Base-by-base conservation (phyloP, 352 stramenopile species). In the Phytopythium kandeliae region DNA sequence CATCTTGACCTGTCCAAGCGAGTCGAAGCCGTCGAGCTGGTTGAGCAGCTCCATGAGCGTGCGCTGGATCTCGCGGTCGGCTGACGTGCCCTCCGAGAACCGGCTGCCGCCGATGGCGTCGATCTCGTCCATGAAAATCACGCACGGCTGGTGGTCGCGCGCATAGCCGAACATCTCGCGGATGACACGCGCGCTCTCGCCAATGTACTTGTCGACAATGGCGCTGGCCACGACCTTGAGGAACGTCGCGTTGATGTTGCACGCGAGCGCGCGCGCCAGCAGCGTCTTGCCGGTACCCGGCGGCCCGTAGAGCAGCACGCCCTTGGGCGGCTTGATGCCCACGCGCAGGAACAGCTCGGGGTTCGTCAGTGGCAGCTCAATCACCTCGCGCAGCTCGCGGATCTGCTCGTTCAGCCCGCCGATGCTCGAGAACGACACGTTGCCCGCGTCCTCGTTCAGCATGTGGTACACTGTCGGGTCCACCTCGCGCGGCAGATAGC, bases 101-200 rank as follows among this genome's bases (percentile, higher is more conserved):
- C 97, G 93, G 45, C 86, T 97, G 58, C 96, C 96, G 64, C 97
- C 97, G 64, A 99, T 99, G 24, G 97, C 97, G 80, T 99, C 97
- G 69, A 99, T 98, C 65, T 99, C 97, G 73, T 99, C 97, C 95
- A 99, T 99, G 65, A 99, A 99, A 71, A 99, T 99, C 53, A 99
- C 97, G 59, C 96, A 99, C 36, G 97, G 97, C 79, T 99, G 89
- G 69, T 99, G 96, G 69, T 99, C 95, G 44, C 90, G 85, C 15
- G 92, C 81, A 73, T 97, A 86, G 75, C 96, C 86, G 58, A 99
- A 99, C 97, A 99, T 99, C 78, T 99, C 97, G 52, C 97, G 96
- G 66, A 99, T 98, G 58, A 99, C 96, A 60, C 97, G 92, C 12
- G 97, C 96, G 54, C 93, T 98, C 75, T 99, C 97, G 56, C 97